Evolutionary conservation across 2,329 filamentous ascomycete species (phyloP), one percentile per base, ranked within the genome.

Genomic region (Stachybotrys chlorohalonatus): DNA sequence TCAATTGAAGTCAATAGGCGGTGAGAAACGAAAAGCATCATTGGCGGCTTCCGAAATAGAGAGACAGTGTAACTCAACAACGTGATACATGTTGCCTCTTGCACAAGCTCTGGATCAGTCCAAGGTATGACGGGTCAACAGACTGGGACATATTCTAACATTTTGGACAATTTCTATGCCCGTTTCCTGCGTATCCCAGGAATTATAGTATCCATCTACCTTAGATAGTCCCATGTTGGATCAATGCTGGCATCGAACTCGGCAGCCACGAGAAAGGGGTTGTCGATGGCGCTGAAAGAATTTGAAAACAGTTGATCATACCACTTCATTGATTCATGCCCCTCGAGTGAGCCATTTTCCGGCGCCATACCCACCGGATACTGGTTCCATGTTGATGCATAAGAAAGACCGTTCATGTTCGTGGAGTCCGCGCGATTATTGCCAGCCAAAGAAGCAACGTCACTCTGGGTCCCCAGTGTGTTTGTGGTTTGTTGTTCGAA

Each of bases 241-340:
- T 69, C 64, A 8, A 68, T 61, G 8, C 64, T 67, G 1, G 65
- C 58, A 52, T 69, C 65, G 48, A 69, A 67, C 42, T 68, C 64
- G 0, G 67, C 65, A 15, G 67, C 63, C 5, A 63, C 65, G 13
- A 69, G 57, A 30, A 67, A 68, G 0, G 67, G 67, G 16, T 68
- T 68, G 8, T 69, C 67, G 49, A 69, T 66, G 1, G 65, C 65
- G 30, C 64, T 66, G 48, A 69, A 68, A 0, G 66, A 68, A 42
- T 65, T 68, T 1, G 64, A 66, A 55, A 69, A 69, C 16, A 69
- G 48, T 45, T 69, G 67, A 7, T 69, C 67, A 45, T 67, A 69
- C 67, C 67, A 69, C 47, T 68, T 65, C 57, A 68, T 67, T 1
- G 67, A 68, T 52, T 68, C 65, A n/a, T 69, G 66, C 0, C 65